A percentile compares a stretch with the other conserved stretches of the same genome.
Evolutionary conservation across 768 basidiomycete genomes (phyloP).

Genomic region (Pulveroboletus ravenelii): DNA sequence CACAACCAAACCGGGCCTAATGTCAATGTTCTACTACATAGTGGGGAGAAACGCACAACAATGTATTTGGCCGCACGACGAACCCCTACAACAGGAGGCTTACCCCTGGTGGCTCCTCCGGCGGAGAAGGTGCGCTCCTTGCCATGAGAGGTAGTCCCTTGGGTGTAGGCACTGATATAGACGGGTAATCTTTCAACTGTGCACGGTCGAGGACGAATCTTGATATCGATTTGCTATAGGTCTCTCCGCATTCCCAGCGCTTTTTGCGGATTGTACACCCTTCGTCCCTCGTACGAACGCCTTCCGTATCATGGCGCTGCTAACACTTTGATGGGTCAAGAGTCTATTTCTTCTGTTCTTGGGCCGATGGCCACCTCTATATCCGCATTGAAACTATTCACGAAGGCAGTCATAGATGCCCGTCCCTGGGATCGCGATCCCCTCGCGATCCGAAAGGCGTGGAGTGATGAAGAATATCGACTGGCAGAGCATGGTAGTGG

Average conservation of each 20-base stretch:
- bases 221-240: conserved; percentile 28
- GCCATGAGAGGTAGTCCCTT: conserved; percentile 43
- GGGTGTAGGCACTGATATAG: conserved; percentile 80
- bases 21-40: conserved; percentile 19
- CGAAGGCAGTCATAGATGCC: conserved; percentile 34
- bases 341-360: conserved; percentile 67
- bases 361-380: conserved; percentile 66
- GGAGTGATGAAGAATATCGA: conserved; percentile 56
- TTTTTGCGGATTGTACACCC: conserved; percentile 67
- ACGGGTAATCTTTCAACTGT: conserved; percentile 44
- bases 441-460: conserved; percentile 49
- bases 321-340: conserved; percentile 69
- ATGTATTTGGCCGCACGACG: conserved; percentile 72
- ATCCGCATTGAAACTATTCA: conserved; percentile 55
- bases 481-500: conserved; percentile 58
- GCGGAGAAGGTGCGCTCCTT: conserved; percentile 81
- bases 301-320: conserved; percentile 65
- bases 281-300: conserved; percentile 68
- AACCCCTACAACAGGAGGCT: conserved; percentile 74
- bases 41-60: conserved; percentile 80
- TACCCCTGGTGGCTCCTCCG: conserved; percentile 78
- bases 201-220: not conserved
- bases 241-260: conserved; percentile 71
- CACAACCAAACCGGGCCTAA: not conserved
- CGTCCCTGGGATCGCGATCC: conserved; percentile 70